Evolutionary conservation across 148 eudicot species (phyloP).

Genomic region (Heliamphora exappendiculata): DNA sequence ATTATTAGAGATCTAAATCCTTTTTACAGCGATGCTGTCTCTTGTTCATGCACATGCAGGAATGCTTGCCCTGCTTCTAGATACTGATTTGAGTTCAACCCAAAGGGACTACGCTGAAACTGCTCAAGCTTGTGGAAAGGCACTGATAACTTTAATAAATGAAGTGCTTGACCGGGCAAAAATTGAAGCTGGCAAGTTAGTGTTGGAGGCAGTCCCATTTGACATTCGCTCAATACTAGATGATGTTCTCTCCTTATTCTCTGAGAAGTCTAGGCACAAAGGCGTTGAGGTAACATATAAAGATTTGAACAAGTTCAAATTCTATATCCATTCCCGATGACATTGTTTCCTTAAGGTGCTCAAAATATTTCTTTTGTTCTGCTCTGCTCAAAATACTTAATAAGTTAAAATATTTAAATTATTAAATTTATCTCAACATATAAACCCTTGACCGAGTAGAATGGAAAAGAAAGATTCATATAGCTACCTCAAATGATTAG

Average conservation of each 20-base stretch:
- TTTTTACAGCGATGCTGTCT: not conserved
- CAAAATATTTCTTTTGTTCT: not conserved
- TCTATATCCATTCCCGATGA: not conserved
- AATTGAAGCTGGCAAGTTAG: constrained; percentile 73
- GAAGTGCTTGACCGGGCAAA: constrained; percentile 76
- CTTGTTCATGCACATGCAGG: constrained; percentile 25
- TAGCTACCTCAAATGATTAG: no score
- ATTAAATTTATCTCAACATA: no score
- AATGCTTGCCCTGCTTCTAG: constrained; percentile 63
- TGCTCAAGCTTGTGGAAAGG: constrained; percentile 69
- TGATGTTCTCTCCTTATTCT: constrained; percentile 65
- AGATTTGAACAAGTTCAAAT: not conserved
- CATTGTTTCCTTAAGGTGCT: not conserved
- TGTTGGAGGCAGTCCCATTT: constrained; percentile 59
- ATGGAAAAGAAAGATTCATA: no score
- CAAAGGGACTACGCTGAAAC: constrained; percentile 70
- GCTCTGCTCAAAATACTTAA: no score
- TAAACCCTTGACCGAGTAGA: no score
- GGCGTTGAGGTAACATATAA: constrained; percentile 47
- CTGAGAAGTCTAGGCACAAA: constrained; percentile 60
- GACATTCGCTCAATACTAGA: constrained; percentile 57
- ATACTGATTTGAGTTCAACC: constrained; percentile 62
- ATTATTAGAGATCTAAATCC: not conserved
- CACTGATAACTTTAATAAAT: constrained; percentile 60
- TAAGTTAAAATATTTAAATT: no score